phyloP scores from a whole-genome alignment of 1,284 basidiomycete genomes.

The Ustilago tritici region DNA sequence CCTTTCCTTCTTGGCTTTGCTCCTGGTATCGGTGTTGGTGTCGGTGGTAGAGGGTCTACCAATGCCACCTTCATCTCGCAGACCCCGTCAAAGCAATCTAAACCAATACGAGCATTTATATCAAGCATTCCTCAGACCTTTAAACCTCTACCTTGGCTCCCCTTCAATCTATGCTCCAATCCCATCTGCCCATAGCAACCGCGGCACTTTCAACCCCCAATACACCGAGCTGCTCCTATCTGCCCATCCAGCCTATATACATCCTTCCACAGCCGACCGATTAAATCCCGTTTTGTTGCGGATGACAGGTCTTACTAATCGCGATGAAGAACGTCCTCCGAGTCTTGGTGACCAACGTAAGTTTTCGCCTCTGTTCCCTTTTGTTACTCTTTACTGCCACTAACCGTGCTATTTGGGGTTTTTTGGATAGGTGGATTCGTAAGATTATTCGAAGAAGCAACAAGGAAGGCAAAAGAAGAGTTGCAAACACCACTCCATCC shows the following conservation, averaged over 20 bases:
- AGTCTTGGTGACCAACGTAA: neutral
- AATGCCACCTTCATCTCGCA: neutral
- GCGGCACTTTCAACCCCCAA: neutral
- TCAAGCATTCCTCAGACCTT: neutral
- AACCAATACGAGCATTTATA: conserved; percentile 18
- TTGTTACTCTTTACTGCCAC: neutral
- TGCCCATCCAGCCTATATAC: neutral
- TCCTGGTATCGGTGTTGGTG: neutral
- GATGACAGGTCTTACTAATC: neutral
- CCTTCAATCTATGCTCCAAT: neutral
- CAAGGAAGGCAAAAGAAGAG: neutral
- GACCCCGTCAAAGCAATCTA: neutral
- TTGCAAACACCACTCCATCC: conserved; percentile 21
- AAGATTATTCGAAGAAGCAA: neutral
- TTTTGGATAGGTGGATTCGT: neutral
- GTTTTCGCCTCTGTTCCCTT: neutral
- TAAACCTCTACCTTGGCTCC: neutral
- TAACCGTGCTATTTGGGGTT: neutral
- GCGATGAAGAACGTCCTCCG: neutral
- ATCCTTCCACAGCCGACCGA: neutral
- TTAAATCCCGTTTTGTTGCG: neutral
- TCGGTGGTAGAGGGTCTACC: neutral
- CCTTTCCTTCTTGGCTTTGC: neutral
- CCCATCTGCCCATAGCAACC: neutral
- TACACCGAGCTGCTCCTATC: neutral